Conservation (phyloP, 192 early-diverging fungal species). For the Geranomyces variabilis region DNA sequence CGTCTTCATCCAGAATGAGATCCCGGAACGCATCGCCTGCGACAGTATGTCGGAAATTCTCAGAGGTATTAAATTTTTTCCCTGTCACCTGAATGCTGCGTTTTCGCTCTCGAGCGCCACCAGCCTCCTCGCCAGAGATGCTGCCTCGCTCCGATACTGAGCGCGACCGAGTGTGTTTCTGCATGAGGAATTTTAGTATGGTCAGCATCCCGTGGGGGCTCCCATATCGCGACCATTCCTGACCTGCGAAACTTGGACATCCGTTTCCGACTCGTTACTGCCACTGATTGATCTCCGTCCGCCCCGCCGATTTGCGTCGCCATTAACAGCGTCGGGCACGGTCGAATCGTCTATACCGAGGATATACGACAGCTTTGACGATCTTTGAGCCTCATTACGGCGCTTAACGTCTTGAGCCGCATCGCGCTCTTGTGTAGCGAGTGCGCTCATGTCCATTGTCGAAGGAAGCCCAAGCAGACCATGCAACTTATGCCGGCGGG, state of each 20-base stretch:
- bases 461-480: slow-evolving; percentile 32
- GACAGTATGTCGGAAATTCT: slow-evolving; percentile 18
- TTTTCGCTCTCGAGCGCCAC: background rate
- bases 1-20: background rate
- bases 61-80: background rate
- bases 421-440: slow-evolving; percentile 4
- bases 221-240: no score
- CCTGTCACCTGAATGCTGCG: background rate
- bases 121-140: background rate
- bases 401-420: slow-evolving; percentile 30
- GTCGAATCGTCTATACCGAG: slow-evolving; percentile 28
- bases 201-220: no score
- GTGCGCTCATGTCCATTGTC: slow-evolving; percentile 17
- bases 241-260: no score
- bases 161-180: background rate
- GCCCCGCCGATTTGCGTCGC: background rate
- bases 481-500: slow-evolving; percentile 26
- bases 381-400: slow-evolving; percentile 21
- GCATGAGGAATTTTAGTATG: background rate
- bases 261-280: no score
- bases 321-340: background rate
- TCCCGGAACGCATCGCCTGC: background rate
- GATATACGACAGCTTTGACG: slow-evolving; percentile 24
- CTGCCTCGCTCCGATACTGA: background rate
- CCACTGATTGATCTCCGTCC: background rate